These are phyloP conservation scores for Anthoceros angustus DNA, from an alignment of 225 moss, liverwort and hornwort species.

Conservation along the genomic window DNA sequence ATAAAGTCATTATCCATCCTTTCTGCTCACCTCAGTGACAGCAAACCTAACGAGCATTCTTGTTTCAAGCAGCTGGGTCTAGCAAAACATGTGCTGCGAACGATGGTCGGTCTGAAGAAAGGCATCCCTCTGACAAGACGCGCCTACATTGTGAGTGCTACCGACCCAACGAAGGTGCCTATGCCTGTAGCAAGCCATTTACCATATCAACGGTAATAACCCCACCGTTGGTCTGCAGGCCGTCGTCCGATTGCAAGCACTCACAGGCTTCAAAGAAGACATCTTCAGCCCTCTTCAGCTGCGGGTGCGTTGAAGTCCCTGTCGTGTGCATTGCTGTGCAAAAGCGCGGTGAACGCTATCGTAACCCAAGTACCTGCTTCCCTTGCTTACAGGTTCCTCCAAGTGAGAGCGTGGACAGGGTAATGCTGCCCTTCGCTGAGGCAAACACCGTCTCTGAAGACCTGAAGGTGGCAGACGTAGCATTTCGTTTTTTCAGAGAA, in stretches of 20 bases:
- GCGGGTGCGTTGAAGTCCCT: constrained; percentile 32
- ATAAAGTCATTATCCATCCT: background rate
- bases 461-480: constrained; percentile 31
- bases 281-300: constrained; percentile 76
- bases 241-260: constrained; percentile 88
- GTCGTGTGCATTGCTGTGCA: background rate
- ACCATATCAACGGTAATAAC: background rate
- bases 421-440: constrained; percentile 54
- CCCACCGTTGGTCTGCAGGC: constrained; percentile 28
- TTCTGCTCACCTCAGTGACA: background rate
- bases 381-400: constrained; percentile 46
- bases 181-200: background rate
- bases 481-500: constrained; percentile 58
- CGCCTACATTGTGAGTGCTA: constrained; percentile 57
- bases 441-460: constrained; percentile 47
- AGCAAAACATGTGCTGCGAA: constrained; percentile 52
- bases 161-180: constrained; percentile 4
- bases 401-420: constrained; percentile 46
- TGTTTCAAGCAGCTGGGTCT: constrained; percentile 41
- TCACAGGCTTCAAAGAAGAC: constrained; percentile 54
- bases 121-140: constrained; percentile 81
- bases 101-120: constrained; percentile 85
- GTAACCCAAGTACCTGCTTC: background rate
- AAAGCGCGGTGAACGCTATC: background rate
- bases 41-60: background rate